Conservation (phyloP, 2,329 filamentous ascomycete genomes). For the Colletotrichum limetticola region DNA sequence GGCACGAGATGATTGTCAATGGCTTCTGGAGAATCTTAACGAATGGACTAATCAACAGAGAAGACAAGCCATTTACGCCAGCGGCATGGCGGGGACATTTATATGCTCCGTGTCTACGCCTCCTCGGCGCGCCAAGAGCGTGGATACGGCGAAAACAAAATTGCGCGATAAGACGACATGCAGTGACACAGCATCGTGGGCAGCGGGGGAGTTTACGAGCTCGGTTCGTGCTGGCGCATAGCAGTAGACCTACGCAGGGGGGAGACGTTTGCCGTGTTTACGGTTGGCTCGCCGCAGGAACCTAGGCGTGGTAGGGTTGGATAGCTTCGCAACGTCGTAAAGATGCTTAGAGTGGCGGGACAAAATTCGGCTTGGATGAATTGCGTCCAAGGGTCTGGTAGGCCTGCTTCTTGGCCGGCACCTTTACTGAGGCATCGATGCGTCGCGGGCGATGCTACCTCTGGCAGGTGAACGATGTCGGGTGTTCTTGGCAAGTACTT, state of each 20-base stretch:
- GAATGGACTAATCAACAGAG: conserved; percentile 21
- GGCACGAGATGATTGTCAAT: background rate
- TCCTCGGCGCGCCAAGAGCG: conserved; percentile 20
- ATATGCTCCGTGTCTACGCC: conserved; percentile 13
- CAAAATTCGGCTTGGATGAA: background rate
- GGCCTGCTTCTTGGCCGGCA: background rate
- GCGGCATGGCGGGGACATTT: background rate
- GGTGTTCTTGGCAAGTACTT: conserved; percentile 31
- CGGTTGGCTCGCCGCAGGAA: background rate
- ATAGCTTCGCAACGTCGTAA: conserved; percentile 1
- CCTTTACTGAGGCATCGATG: conserved; percentile 24
- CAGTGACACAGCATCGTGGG: background rate
- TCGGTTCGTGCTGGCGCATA: conserved; percentile 4
- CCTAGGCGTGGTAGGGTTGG: background rate
- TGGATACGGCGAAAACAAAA: background rate
- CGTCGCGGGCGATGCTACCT: conserved; percentile 29
- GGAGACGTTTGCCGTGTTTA: background rate
- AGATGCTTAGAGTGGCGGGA: background rate
- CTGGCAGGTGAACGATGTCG: conserved; percentile 26
- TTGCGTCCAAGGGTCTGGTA: background rate
- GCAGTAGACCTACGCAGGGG: background rate
- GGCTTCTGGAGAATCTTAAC: conserved; percentile 19
- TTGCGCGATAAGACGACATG: conserved; percentile 33
- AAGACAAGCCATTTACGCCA: fast-evolving
- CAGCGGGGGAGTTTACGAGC: background rate